Conservation (phyloP, 768 basidiomycete species). For the Coprinellus aureogranulatus region DNA sequence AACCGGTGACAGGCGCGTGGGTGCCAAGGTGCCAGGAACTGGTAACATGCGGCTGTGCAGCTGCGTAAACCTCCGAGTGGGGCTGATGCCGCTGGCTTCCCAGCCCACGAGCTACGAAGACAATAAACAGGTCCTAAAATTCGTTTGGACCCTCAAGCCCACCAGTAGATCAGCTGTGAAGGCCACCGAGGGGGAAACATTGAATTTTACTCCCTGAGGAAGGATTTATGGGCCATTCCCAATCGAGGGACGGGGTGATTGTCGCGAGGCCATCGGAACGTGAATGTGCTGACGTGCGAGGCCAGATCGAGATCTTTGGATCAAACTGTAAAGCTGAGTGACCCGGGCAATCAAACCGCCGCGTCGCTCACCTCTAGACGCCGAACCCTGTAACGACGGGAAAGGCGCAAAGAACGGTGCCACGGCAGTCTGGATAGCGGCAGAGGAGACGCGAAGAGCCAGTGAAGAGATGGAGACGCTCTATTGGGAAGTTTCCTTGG, state of each 20-base stretch:
- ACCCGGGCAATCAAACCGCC: background rate
- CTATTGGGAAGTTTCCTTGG: constrained; percentile 2
- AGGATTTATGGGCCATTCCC: background rate
- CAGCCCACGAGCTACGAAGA: background rate
- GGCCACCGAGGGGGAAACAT: background rate
- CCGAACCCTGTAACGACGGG: background rate
- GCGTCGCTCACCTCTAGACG: background rate
- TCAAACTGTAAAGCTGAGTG: background rate
- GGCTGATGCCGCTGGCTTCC: background rate
- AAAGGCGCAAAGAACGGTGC: background rate
- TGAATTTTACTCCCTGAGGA: background rate
- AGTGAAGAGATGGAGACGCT: background rate
- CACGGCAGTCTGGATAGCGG: background rate
- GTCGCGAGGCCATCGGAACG: constrained; percentile 12
- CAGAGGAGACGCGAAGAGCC: background rate
- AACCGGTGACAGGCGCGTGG: constrained; percentile 4
- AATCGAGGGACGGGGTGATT: constrained; percentile 3
- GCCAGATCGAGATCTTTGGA: constrained; percentile 5
- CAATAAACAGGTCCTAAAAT: background rate
- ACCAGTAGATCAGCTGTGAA: background rate
- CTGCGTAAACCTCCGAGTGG: constrained; percentile 7
- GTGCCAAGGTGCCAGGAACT: constrained; percentile 6
- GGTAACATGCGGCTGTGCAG: constrained; percentile 9
- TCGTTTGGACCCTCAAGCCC: background rate
- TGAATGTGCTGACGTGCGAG: constrained; percentile 6